phyloP scores from a whole-genome alignment of 208 protist species.

The Wallacemonas sp. region DNA sequence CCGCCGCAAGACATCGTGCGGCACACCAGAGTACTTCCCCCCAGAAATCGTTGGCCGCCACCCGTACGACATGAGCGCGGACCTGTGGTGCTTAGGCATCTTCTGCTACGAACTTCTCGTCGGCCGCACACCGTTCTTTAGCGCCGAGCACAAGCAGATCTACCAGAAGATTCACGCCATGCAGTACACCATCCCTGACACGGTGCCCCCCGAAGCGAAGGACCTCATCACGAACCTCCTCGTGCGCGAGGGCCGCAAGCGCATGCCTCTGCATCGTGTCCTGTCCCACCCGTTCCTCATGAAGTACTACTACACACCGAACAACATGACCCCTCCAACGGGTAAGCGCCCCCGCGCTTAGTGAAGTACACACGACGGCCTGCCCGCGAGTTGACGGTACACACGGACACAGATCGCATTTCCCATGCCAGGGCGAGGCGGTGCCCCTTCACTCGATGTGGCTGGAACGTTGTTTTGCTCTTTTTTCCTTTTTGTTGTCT shows the following conservation, averaged over 20 bases:
- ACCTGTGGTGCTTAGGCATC: constrained; percentile 97
- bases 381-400: too few species aligned
- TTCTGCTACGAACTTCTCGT: constrained; percentile 97
- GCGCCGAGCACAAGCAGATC: constrained; percentile 83
- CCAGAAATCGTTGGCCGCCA: constrained; percentile 97
- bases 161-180: constrained; percentile 91
- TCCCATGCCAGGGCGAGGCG: too few species aligned
- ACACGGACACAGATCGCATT: too few species aligned
- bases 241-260: constrained; percentile 61
- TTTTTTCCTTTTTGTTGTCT: neutral
- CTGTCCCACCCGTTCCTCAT: constrained; percentile 84
- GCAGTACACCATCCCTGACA: constrained; percentile 87
- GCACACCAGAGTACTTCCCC: constrained; percentile 99
- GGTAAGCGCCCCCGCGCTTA: constrained; percentile 64
- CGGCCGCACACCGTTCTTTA: constrained; percentile 94
- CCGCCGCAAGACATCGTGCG: constrained; percentile 93
- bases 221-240: constrained; percentile 87
- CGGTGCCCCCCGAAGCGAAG: constrained; percentile 81
- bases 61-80: constrained; percentile 87
- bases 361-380: too few species aligned
- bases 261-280: constrained; percentile 80
- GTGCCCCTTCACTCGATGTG: too few species aligned
- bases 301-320: constrained; percentile 90
- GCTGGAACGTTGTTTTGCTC: neutral
- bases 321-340: constrained; percentile 73